phyloP scores from a whole-genome alignment of 257 asterid species.

The Salvia splendens region DNA sequence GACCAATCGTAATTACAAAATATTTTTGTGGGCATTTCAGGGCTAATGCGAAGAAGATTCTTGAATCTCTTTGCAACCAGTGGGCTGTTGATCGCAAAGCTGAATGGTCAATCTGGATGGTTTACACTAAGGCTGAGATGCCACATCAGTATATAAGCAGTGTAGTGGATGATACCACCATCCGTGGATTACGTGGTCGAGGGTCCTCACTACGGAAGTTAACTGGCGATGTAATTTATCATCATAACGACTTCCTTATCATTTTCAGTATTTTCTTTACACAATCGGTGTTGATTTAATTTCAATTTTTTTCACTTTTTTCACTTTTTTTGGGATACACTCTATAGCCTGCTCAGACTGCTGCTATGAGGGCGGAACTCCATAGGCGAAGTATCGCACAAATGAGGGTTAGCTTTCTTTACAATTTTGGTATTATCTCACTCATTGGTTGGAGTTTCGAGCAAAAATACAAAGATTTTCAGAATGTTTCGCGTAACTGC shows the following conservation, averaged over 20 bases:
- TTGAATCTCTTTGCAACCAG: constrained; percentile 71
- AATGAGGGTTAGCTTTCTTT: constrained; percentile 73
- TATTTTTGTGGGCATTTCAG: constrained; percentile 41
- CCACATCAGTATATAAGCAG: constrained; percentile 91
- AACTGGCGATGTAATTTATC: constrained; percentile 67
- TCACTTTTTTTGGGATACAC: neutral
- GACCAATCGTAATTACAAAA: neutral
- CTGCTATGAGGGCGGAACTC: constrained; percentile 89
- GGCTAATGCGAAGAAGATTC: constrained; percentile 68
- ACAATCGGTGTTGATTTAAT: constrained; percentile 8
- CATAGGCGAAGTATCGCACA: constrained; percentile 95
- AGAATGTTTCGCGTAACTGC: constrained; percentile 41
- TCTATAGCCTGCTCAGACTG: constrained; percentile 85
- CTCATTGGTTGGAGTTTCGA: constrained; percentile 29
- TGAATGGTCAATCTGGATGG: constrained; percentile 99
- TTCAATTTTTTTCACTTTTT: constrained; percentile 8
- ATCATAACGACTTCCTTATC: constrained; percentile 18
- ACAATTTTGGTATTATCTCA: constrained; percentile 10
- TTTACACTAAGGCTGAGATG: constrained; percentile 88
- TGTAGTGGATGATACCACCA: constrained; percentile 61
- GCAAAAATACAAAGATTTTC: constrained; percentile 15
- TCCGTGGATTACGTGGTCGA: constrained; percentile 62
- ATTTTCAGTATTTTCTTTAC: constrained; percentile 7
- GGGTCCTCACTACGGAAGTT: constrained; percentile 51
- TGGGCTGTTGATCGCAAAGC: constrained; percentile 92